A percentile compares a stretch with the other conserved stretches of the same genome.
Evolutionary conservation across 2,329 filamentous ascomycete species (phyloP).

Genomic region (Trichothecium roseum): DNA sequence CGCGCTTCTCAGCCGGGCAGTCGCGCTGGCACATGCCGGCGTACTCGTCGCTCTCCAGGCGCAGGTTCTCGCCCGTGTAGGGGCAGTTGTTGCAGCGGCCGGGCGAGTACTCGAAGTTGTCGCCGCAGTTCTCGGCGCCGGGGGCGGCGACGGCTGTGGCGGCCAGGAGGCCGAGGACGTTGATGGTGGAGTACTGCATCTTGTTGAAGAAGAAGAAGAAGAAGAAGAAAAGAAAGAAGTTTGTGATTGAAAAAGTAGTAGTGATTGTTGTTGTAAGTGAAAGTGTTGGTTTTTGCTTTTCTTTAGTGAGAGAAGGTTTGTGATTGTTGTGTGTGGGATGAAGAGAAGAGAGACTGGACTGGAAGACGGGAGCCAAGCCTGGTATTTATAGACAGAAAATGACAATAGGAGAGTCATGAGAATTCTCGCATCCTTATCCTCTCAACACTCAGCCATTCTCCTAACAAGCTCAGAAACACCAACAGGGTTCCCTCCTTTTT

Average conservation of each 20-base stretch:
- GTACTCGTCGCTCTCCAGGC: not conserved
- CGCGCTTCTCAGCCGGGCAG: not conserved
- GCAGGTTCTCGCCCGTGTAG: not conserved
- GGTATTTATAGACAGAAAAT: no score
- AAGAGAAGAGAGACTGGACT: no score
- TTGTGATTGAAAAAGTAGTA: not conserved
- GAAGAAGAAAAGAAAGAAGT: not conserved
- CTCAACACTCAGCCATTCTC: no score
- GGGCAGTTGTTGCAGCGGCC: not conserved
- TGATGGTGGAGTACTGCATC: conserved; percentile 2
- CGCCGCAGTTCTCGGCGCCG: not conserved
- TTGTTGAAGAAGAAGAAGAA: not conserved
- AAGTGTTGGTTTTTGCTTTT: no score
- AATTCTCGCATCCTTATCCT: no score
- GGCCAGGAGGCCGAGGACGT: conserved; percentile 2
- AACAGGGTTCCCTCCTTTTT: no score
- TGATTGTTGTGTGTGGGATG: no score
- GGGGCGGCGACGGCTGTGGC: not conserved
- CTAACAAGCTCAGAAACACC: no score
- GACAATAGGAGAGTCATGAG: no score
- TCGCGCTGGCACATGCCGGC: not conserved
- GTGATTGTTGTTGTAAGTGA: not conserved
- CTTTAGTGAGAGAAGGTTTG: no score
- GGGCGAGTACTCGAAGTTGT: conserved; percentile 1
- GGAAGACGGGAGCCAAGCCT: no score